A percentile compares a stretch with the other conserved stretches of the same genome.
These are phyloP conservation scores for Suillus cothurnatus DNA, from an alignment of 768 basidiomycete genomes.

Conservation along the genomic window DNA sequence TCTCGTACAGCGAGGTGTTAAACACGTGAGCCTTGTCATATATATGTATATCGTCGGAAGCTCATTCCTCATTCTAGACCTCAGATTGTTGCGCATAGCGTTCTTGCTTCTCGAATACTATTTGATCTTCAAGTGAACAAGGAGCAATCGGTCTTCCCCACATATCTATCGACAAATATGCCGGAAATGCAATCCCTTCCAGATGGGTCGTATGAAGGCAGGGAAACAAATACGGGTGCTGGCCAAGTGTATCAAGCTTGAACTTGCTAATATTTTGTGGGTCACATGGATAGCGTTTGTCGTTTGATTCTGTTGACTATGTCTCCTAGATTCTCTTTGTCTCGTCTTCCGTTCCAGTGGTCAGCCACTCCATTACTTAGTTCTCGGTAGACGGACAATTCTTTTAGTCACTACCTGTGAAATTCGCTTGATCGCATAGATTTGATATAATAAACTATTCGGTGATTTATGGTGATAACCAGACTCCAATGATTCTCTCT, in stretches of 20 bases:
- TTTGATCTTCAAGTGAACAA: background rate
- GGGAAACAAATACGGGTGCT: background rate
- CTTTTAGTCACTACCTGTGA: too few species aligned
- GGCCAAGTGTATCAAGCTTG: background rate
- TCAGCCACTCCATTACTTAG: too few species aligned
- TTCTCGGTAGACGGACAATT: too few species aligned
- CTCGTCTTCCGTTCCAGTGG: background rate
- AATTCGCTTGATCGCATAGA: too few species aligned
- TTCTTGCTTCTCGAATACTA: slow-evolving; percentile 9
- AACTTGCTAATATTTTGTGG: background rate
- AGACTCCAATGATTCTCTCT: too few species aligned
- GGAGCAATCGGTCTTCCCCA: background rate
- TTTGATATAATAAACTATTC: too few species aligned
- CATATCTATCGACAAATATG: background rate
- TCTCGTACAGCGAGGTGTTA: background rate
- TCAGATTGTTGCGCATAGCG: slow-evolving; percentile 7
- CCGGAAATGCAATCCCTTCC: background rate
- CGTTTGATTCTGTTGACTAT: background rate
- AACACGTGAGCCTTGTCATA: background rate
- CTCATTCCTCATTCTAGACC: background rate
- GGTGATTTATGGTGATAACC: too few species aligned
- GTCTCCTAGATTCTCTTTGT: background rate
- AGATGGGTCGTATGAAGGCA: background rate
- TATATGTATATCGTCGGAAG: background rate
- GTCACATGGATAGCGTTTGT: background rate